Evolutionary conservation across 2,329 filamentous ascomycete genomes (phyloP).

Genomic region (Sarocladiaceae sp.): DNA sequence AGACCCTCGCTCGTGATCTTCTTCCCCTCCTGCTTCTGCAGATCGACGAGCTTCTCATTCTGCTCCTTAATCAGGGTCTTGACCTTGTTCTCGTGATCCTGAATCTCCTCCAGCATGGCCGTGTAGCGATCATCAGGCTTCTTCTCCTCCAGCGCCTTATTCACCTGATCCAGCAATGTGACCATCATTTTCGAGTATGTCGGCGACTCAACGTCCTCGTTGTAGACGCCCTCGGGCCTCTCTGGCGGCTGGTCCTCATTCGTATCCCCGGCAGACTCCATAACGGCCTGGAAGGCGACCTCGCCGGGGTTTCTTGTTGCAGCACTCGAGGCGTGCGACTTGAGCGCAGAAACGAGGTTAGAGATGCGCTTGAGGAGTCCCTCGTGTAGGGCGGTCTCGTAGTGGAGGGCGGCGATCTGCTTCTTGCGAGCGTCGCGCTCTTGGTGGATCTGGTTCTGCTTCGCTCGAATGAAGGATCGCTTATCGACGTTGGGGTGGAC

Average conservation of each 20-base stretch:
- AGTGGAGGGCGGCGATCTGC: conserved; percentile 86
- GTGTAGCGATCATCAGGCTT: conserved; percentile 61
- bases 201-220: conserved; percentile 59
- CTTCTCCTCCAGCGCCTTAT: conserved; percentile 73
- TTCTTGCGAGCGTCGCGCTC: conserved; percentile 79
- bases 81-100: conserved; percentile 71
- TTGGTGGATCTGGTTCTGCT: conserved; percentile 94
- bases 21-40: conserved; percentile 76
- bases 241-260: conserved; percentile 69
- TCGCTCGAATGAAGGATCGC: conserved; percentile 94
- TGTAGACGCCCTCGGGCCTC: conserved; percentile 73
- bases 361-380: conserved; percentile 81
- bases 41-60: conserved; percentile 63
- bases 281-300: conserved; percentile 81
- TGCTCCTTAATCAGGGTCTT: conserved; percentile 71
- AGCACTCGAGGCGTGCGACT: conserved; percentile 64
- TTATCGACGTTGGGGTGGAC: conserved; percentile 99
- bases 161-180: conserved; percentile 90
- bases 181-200: conserved; percentile 98
- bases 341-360: conserved; percentile 65
- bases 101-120: conserved; percentile 73
- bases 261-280: conserved; percentile 69
- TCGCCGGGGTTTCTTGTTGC: conserved; percentile 64
- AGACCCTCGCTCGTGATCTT: conserved; percentile 94
- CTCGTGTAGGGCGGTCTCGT: conserved; percentile 90